phyloP scores from a whole-genome alignment of 2,329 filamentous ascomycete species.

The Metarhizium humberi region DNA sequence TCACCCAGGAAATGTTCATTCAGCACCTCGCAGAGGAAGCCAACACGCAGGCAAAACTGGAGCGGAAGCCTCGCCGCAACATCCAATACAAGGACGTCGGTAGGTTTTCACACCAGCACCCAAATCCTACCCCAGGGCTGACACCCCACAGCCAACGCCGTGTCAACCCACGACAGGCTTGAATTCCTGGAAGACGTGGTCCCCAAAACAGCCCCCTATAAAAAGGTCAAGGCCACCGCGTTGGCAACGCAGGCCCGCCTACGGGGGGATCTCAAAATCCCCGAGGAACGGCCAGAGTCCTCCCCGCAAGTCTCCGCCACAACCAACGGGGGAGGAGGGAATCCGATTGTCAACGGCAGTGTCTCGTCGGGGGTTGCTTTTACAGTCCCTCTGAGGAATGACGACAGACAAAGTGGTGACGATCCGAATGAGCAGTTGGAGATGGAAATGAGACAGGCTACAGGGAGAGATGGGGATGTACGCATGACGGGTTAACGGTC shows the following conservation, averaged over 20 bases:
- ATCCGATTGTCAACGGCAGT: slow-evolving; percentile 19
- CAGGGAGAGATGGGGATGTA: slow-evolving; percentile 40
- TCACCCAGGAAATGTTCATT: slow-evolving; percentile 80
- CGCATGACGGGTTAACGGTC: slow-evolving; percentile 44
- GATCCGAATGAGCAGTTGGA: slow-evolving; percentile 46
- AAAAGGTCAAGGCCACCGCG: slow-evolving; percentile 61
- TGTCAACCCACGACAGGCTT: slow-evolving; percentile 82
- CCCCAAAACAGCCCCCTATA: slow-evolving; percentile 75
- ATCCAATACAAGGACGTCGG: slow-evolving; percentile 94
- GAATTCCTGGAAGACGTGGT: slow-evolving; percentile 91
- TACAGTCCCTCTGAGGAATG: slow-evolving; percentile 12
- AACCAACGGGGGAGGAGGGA: slow-evolving; percentile 16
- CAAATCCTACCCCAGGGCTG: not conserved
- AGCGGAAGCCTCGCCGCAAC: slow-evolving; percentile 84
- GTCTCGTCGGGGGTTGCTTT: slow-evolving; percentile 7
- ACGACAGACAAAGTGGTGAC: slow-evolving; percentile 17
- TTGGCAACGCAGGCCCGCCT: slow-evolving; percentile 37
- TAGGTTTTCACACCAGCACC: slow-evolving; percentile 27
- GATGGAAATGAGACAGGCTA: slow-evolving; percentile 42
- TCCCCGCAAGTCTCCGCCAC: slow-evolving; percentile 8
- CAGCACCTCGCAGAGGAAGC: slow-evolving; percentile 81
- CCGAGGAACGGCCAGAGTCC: slow-evolving; percentile 12
- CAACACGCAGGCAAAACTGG: slow-evolving; percentile 80
- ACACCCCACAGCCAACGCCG: slow-evolving; percentile 59
- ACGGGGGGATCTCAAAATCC: slow-evolving; percentile 28